Evolutionary conservation across 192 early-diverging fungal genomes (phyloP).

Genomic region (Glomus cerebriforme): DNA sequence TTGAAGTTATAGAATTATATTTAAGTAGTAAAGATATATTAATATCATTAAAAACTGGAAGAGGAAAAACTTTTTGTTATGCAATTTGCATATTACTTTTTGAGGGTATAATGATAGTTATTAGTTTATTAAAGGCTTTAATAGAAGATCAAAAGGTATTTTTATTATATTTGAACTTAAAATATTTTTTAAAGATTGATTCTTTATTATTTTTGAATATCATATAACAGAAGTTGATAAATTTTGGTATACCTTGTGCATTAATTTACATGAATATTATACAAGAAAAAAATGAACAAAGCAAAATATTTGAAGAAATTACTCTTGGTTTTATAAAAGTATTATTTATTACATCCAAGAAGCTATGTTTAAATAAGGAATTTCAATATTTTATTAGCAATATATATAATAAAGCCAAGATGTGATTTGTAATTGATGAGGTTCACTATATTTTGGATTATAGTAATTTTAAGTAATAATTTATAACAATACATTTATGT

Average conservation of each 20-base stretch:
- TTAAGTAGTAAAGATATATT: not conserved
- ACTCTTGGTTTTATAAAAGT: not conserved
- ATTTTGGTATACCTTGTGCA: not conserved
- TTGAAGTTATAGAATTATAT: not conserved
- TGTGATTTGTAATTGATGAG: not conserved
- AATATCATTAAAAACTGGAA: not conserved
- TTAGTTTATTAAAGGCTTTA: not conserved
- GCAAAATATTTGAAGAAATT: constrained; percentile 6
- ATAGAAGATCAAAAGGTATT: not conserved
- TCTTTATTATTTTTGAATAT: not conserved
- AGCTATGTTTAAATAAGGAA: too few species aligned
- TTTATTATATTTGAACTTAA: too few species aligned
- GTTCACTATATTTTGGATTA: not conserved
- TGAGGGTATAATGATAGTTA: not conserved
- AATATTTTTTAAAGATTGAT: too few species aligned
- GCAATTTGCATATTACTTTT: not conserved
- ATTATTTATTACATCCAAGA: not conserved
- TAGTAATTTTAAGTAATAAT: not conserved
- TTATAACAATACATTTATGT: too few species aligned
- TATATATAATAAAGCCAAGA: not conserved
- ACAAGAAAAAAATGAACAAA: not conserved
- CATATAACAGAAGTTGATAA: not conserved
- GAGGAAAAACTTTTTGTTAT: not conserved
- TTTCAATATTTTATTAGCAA: not conserved
- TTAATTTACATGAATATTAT: not conserved